Base-by-base conservation (phyloP, 2,329 filamentous ascomycete species). In the Talaromyces marneffei region DNA sequence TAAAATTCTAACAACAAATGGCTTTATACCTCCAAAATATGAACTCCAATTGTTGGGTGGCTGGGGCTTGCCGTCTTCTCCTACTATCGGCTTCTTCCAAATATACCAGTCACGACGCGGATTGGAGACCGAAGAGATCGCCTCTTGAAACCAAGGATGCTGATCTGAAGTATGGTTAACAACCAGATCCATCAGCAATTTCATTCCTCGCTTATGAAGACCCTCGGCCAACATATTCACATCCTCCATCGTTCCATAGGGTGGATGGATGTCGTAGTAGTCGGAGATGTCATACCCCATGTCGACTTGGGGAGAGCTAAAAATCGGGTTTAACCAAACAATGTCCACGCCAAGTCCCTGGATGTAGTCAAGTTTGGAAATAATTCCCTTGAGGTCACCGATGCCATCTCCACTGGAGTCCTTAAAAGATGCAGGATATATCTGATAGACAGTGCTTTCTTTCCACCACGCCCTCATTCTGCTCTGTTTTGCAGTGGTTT, bases 151-250 rank as follows among this genome's bases (percentile, higher is more conserved):
- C 88, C 88, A 92, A 3, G 80, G 79, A 67, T 90, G 87, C 70
- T 90, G 81, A 65, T 88, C 84, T 3, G 85, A 89, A 0, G 88
- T 91, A 71, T 93, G 89, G 65, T 92, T 93, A 63, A 92, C 83
- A 1, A 92, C 89, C 2, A 92, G 78, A 68, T 92, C 89, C 62
- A 92, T 81, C 61, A 92, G 85, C 9, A 92, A 74, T 65, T 84
- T 85, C 83, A 92, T 89, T 2, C 82, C 85, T 5, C 86, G 80
- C 14, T 80, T 72, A 62, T 88, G 86, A 48, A 83, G 80, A 53
- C 82, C 83, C 23, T 79, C 69, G 56, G 90, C 85, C 35, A 91
- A 72, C 0, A 75, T 73, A 60, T 90, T 85, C 56, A 90, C 83
- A 68, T 91, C 87, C 62, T 79, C 77, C 9, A 91, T 77, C 0